A percentile compares a stretch with the other conserved stretches of the same genome.
Evolutionary conservation across 768 basidiomycete species (phyloP).

Genomic region (Mycena alexandri): DNA sequence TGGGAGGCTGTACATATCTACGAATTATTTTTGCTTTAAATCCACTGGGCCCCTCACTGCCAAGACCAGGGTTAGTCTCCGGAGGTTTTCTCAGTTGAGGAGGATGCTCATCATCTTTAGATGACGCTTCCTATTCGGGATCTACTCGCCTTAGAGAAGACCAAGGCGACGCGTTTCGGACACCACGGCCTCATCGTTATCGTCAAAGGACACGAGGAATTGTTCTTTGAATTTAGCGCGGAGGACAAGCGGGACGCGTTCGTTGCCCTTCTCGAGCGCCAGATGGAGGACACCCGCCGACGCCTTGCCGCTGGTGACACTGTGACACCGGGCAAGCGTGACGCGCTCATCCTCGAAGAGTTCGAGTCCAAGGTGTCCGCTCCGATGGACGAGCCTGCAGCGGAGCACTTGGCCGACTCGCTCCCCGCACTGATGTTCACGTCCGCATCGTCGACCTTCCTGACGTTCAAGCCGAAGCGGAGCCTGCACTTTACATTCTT

Average conservation of each 20-base stretch:
- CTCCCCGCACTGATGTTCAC: constrained; percentile 96
- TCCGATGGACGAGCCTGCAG: constrained; percentile 58
- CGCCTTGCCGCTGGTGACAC: constrained; percentile 61
- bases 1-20: constrained; percentile 92
- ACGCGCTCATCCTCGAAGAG: constrained; percentile 88
- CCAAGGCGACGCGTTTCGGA: constrained; percentile 90
- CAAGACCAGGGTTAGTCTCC: constrained; percentile 79
- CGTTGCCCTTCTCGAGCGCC: constrained; percentile 77
- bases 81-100: background rate
- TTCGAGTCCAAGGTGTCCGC: constrained; percentile 68
- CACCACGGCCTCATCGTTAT: constrained; percentile 92
- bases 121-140: constrained; percentile 96
- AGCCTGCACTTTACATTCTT: constrained; percentile 92
- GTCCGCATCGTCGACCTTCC: constrained; percentile 94
- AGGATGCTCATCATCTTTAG: constrained; percentile 54
- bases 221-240: constrained; percentile 94
- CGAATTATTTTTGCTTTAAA: constrained; percentile 94
- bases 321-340: constrained; percentile 65
- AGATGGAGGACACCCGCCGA: constrained; percentile 79
- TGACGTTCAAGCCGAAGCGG: constrained; percentile 94
- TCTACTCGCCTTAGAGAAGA: constrained; percentile 85
- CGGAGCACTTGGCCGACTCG: constrained; percentile 74
- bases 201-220: constrained; percentile 95
- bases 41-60: constrained; percentile 83
- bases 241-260: constrained; percentile 87